Evolutionary conservation across 495 filamentous ascomycete genomes (phyloP), one percentile per base, ranked within the genome.

Genomic region (Penicillium simplicissimum): DNA sequence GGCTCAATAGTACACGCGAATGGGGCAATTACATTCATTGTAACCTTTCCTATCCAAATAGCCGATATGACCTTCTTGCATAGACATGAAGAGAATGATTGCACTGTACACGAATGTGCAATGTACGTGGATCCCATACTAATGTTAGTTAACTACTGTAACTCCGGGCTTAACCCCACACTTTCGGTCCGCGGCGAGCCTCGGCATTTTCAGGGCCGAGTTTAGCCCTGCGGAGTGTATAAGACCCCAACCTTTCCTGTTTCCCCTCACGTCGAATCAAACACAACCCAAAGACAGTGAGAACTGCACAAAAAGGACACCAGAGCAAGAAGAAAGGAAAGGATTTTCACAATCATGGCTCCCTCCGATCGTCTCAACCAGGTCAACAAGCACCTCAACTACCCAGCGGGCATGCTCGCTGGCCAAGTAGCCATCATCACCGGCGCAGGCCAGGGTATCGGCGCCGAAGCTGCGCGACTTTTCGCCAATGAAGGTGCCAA

Each of bases 381-480:
- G 71, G 82, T 94, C 57, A 83, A 87, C 61, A 80, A 81, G 56
- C 91, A 94, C 71, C 85, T 94, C 63, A 91, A 89, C 79, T 93
- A 85, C 79, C 90, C 90, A 14, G 81, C 84, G 66, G 92, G 91
- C 54, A 79, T 95, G 62, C 85, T 95, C 14, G 83, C 82, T 40
- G 86, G 87, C 56, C 90, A 95, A 75, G 84, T 88, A n/a, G 91
- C 90, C 68, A 93, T 96, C 72, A 87, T 96, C 68, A 96, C 92
- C 36, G 92, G 92, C 51, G 84, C 85, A 15, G 92, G 88, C n/a
- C 91, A 96, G 75, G 92, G 92, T 65, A 96, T 96, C 71, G 92
- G 91, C 31, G 92, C 92, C 33, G 92, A 94, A 76, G 81, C 88
- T 35, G 91, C 92, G 14, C 76, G 87, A 15, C 74, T 94, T 8